Evolutionary conservation across 2,329 filamentous ascomycete genomes (phyloP).

Genomic region (Penicillium sp.): DNA sequence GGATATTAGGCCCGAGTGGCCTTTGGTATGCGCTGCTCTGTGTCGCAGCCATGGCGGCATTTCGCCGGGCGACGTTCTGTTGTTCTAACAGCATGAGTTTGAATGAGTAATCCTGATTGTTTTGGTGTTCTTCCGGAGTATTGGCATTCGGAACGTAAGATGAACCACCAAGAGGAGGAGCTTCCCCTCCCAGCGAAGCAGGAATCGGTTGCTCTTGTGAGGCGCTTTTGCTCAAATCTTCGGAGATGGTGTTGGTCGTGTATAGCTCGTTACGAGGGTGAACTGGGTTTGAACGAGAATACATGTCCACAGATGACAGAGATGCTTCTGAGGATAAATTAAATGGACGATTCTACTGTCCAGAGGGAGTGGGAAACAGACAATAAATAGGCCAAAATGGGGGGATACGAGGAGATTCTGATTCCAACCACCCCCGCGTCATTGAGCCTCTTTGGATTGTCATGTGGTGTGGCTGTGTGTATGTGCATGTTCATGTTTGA

Average conservation of each 20-base stretch:
- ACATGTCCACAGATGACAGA: neutral
- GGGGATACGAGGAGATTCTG: neutral
- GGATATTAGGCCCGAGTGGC: neutral
- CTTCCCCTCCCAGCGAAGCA: neutral
- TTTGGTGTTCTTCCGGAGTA: neutral
- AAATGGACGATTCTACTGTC: neutral
- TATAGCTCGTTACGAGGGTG: neutral
- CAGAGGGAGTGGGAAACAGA: neutral
- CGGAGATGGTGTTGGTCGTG: constrained; percentile 1
- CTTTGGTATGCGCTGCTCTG: neutral
- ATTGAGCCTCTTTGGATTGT: neutral
- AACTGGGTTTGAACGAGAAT: neutral
- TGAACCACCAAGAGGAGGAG: neutral
- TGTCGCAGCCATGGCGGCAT: neutral
- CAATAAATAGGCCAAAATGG: neutral
- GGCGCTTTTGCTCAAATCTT: neutral
- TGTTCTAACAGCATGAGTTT: neutral
- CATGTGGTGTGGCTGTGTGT: neutral
- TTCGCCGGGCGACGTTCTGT: neutral
- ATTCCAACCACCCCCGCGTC: neutral
- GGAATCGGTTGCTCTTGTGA: neutral
- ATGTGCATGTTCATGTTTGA: neutral
- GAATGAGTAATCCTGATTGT: neutral
- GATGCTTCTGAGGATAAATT: neutral
- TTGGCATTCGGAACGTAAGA: neutral